Percentiles rank a stretch among this genome's conserved stretches.
phyloP scores from a whole-genome alignment of 2,329 filamentous ascomycete species.

The Juglanconis juglandina region DNA sequence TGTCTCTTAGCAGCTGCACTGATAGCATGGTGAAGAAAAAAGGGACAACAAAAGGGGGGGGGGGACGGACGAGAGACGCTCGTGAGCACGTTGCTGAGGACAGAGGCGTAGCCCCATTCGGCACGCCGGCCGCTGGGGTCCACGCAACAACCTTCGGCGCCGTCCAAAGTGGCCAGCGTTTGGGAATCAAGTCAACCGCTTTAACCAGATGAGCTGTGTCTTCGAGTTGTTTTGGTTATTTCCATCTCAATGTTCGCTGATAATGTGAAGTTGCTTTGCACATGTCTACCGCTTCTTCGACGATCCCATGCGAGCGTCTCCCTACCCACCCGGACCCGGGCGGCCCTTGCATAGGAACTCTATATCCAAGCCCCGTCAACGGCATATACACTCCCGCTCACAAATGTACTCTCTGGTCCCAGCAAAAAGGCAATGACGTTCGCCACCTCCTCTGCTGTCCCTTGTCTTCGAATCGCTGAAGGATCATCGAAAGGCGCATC shows the following conservation, averaged over 20 bases:
- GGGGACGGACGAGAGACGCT: not conserved
- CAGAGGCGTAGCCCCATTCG: not conserved
- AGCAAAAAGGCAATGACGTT: constrained; percentile 46
- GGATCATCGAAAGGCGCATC: constrained; percentile 40
- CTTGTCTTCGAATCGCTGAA: constrained; percentile 40
- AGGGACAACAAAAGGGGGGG: not conserved
- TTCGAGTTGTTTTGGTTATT: not conserved
- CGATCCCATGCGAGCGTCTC: not conserved
- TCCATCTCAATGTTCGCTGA: not conserved
- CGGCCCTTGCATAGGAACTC: not conserved
- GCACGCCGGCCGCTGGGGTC: not conserved
- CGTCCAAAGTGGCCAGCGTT: not conserved
- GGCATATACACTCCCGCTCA: constrained; percentile 43
- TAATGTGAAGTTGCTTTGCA: not conserved
- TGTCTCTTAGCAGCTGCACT: too few species aligned
- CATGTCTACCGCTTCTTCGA: not conserved
- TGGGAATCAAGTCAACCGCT: not conserved
- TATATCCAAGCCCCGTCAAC: constrained; percentile 42
- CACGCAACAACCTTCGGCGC: not conserved
- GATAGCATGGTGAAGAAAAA: too few species aligned
- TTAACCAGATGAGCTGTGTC: not conserved
- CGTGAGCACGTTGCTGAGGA: not conserved
- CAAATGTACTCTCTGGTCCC: constrained; percentile 43
- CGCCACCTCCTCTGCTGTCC: constrained; percentile 45
- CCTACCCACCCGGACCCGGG: not conserved